A percentile compares a stretch with the other conserved stretches of the same genome.
Conservation (phyloP, 2,329 filamentous ascomycete species). For the Paraphoma chrysanthemicola region DNA sequence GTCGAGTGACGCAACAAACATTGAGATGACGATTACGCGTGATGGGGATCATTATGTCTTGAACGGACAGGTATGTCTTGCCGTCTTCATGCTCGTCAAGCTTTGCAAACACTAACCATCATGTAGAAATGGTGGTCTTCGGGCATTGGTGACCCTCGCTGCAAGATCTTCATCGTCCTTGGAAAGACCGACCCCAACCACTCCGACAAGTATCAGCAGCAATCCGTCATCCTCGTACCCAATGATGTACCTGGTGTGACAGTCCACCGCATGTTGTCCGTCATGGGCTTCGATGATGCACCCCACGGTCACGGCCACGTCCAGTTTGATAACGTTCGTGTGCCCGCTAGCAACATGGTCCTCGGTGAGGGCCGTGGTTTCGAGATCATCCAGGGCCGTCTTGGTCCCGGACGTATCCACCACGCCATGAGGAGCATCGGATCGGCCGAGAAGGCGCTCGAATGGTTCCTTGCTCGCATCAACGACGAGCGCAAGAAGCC, state of each 20-base stretch:
- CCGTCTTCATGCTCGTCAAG: too few relatives aligned
- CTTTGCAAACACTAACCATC: constrained; percentile 40
- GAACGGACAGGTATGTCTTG: constrained; percentile 74
- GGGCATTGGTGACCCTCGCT: constrained; percentile 90
- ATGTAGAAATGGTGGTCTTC: constrained; percentile 99
- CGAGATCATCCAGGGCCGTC: constrained; percentile 96
- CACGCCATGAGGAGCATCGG: constrained; percentile 97
- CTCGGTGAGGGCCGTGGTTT: constrained; percentile 94
- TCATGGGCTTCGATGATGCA: constrained; percentile 98
- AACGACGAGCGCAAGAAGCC: constrained; percentile 91
- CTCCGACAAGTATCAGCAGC: constrained; percentile 81
- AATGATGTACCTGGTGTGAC: constrained; percentile 82
- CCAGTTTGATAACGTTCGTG: constrained; percentile 85
- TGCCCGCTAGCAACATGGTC: constrained; percentile 83
- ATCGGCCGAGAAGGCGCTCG: constrained; percentile 86
- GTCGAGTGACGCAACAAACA: constrained; percentile 91
- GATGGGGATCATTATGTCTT: constrained; percentile 91
- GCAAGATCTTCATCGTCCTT: constrained; percentile 95
- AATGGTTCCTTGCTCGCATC: constrained; percentile 93
- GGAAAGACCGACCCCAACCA: constrained; percentile 85
- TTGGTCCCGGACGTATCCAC: constrained; percentile 95
- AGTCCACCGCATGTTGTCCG: constrained; percentile 90
- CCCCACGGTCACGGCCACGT: constrained; percentile 97
- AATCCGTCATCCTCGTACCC: constrained; percentile 91
- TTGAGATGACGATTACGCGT: constrained; percentile 79